phyloP scores from a whole-genome alignment of 2,329 filamentous ascomycete species.

The Colletotrichum plurivorum region DNA sequence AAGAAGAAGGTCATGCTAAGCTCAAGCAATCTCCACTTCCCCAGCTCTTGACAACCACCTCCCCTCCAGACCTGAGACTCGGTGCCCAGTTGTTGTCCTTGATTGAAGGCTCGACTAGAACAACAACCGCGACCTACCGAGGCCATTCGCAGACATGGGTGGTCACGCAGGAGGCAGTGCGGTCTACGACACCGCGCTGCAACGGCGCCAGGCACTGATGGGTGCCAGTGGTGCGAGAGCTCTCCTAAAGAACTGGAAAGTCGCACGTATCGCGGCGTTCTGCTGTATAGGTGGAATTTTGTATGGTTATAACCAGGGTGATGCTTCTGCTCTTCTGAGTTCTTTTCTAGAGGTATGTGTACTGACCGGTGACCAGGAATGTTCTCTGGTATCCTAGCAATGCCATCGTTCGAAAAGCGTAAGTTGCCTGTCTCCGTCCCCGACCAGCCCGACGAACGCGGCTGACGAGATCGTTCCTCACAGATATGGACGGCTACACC shows the following conservation, averaged over 20 bases:
- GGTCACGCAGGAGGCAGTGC: constrained; percentile 52
- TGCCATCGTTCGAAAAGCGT: constrained; percentile 68
- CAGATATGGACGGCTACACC: constrained; percentile 64
- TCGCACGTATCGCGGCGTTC: constrained; percentile 73
- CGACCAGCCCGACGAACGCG: background rate
- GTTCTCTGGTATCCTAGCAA: constrained; percentile 77
- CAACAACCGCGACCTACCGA: background rate
- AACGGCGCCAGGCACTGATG: constrained; percentile 67
- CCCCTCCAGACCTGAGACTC: background rate
- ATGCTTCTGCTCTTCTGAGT: too few species aligned
- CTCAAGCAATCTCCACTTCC: background rate
- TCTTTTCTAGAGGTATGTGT: background rate
- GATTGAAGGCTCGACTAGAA: background rate
- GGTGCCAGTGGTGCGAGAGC: constrained; percentile 65
- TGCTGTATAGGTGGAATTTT: constrained; percentile 74
- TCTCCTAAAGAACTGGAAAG: constrained; percentile 71
- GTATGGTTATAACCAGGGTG: constrained; percentile 75
- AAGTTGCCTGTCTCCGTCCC: constrained; percentile 43
- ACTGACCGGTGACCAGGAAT: constrained; percentile 68
- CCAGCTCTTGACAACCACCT: background rate
- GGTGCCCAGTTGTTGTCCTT: background rate
- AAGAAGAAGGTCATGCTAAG: background rate
- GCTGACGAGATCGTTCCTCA: constrained; percentile 36
- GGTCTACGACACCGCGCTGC: constrained; percentile 66
- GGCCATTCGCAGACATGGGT: constrained; percentile 52